These are phyloP conservation scores for Phytomonas serpens DNA, from an alignment of 208 protist genomes.

Conservation along the genomic window DNA sequence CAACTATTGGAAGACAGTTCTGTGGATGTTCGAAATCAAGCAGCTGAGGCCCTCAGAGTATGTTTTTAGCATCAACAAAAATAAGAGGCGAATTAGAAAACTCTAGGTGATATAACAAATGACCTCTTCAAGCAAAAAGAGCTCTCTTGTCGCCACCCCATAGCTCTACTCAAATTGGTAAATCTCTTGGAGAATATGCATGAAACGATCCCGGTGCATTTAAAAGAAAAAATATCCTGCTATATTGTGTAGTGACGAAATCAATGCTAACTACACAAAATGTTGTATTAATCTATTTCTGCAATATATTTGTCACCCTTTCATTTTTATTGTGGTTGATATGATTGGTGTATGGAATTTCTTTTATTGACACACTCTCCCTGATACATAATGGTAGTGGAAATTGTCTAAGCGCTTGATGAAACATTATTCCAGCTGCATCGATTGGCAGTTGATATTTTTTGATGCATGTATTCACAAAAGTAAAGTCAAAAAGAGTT, in stretches of 20 bases:
- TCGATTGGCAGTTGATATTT: not conserved
- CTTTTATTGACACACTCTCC: not conserved
- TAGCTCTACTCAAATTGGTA: not conserved
- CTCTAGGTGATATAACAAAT: not conserved
- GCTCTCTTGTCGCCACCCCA: not conserved
- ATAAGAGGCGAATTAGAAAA: not conserved
- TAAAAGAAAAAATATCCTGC: not conserved
- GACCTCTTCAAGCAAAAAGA: not conserved
- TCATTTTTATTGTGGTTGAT: not conserved
- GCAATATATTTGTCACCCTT: not conserved
- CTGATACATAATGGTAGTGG: not conserved
- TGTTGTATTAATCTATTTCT: not conserved
- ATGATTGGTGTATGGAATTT: not conserved
- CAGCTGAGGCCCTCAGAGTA: constrained; percentile 59
- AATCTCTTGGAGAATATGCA: not conserved
- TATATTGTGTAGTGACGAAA: not conserved
- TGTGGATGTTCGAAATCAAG: constrained; percentile 67
- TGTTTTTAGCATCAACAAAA: constrained; percentile 33
- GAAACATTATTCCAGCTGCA: not conserved
- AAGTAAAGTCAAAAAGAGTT: not conserved
- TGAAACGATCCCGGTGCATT: not conserved
- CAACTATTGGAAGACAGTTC: constrained; percentile 64
- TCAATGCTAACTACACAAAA: not conserved
- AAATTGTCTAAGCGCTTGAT: not conserved
- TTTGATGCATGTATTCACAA: not conserved